Conservation (phyloP, 257 asterid genomes). For the Gentiana macrophylla region DNA sequence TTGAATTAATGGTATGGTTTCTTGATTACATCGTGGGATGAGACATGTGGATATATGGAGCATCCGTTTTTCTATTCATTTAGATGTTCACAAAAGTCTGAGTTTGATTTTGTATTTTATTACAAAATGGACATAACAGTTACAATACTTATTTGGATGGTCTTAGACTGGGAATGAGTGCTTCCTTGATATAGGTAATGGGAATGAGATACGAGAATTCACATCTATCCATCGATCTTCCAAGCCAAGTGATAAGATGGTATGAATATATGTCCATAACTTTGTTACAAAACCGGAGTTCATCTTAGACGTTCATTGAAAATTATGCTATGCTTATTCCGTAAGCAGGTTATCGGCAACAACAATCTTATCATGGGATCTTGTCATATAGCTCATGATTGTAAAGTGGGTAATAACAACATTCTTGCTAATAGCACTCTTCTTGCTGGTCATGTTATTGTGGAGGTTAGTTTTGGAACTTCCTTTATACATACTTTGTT, state of each 20-base stretch:
- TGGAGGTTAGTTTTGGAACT: slow-evolving; percentile 45
- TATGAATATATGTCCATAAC: slow-evolving; percentile 20
- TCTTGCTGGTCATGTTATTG: slow-evolving; percentile 86
- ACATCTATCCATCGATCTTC: slow-evolving; percentile 91
- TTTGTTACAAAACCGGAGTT: slow-evolving; percentile 6
- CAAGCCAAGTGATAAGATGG: slow-evolving; percentile 60
- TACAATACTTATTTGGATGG: slow-evolving; percentile 16
- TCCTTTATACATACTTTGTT: slow-evolving; percentile 1
- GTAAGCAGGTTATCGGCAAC: slow-evolving; percentile 68
- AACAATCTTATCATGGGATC: slow-evolving; percentile 92
- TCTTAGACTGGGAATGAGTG: slow-evolving; percentile 78
- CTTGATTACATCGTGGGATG: too few species aligned
- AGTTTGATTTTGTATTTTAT: neutral
- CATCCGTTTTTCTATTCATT: too few species aligned
- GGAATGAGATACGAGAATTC: slow-evolving; percentile 80
- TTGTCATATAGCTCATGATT: slow-evolving; percentile 95
- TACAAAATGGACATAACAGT: neutral
- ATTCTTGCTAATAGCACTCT: slow-evolving; percentile 88
- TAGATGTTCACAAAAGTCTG: too few species aligned
- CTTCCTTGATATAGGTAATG: slow-evolving; percentile 88
- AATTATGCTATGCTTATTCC: slow-evolving; percentile 5
- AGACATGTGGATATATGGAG: too few species aligned
- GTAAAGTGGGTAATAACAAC: slow-evolving; percentile 73
- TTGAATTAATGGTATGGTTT: too few species aligned
- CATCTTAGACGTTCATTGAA: neutral